phyloP scores from a whole-genome alignment of 2,329 filamentous ascomycete species.

The Ophiostoma ulmi region DNA sequence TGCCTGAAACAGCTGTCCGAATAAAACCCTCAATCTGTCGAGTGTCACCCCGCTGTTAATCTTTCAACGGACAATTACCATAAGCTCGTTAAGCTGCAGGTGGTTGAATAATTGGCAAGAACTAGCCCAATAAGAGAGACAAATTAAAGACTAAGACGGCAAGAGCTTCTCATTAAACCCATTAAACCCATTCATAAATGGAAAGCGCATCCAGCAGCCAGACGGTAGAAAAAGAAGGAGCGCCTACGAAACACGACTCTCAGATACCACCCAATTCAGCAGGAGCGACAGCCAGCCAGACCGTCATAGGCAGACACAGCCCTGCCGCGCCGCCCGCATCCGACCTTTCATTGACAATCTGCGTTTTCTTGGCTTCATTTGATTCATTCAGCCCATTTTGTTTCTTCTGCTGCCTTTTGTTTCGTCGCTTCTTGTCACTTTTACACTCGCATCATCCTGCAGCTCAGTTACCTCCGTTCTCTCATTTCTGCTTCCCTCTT shows the following conservation, averaged over 20 bases:
- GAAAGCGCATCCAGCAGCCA: neutral
- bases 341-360: neutral
- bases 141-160: neutral
- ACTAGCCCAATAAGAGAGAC: neutral
- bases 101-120: too few relatives aligned
- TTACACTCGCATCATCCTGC: neutral
- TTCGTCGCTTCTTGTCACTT: neutral
- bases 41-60: slow-evolving; percentile 10
- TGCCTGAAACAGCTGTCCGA: neutral
- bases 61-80: neutral
- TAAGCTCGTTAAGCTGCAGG: too few relatives aligned
- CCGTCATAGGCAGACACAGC: slow-evolving; percentile 9
- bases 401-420: neutral
- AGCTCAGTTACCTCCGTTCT: neutral
- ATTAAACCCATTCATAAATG: neutral
- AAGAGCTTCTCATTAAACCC: neutral
- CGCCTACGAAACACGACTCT: neutral
- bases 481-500: neutral
- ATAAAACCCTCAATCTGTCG: slow-evolving; percentile 14
- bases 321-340: slow-evolving; percentile 11
- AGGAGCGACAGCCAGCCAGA: neutral
- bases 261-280: neutral
- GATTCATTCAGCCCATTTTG: neutral
- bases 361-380: slow-evolving; percentile 14
- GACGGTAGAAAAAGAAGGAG: slow-evolving; percentile 6